Percentiles rank a stretch among this genome's conserved stretches.
phyloP scores from a whole-genome alignment of 495 filamentous ascomycete genomes.

The Lindgomyces ingoldianus region DNA sequence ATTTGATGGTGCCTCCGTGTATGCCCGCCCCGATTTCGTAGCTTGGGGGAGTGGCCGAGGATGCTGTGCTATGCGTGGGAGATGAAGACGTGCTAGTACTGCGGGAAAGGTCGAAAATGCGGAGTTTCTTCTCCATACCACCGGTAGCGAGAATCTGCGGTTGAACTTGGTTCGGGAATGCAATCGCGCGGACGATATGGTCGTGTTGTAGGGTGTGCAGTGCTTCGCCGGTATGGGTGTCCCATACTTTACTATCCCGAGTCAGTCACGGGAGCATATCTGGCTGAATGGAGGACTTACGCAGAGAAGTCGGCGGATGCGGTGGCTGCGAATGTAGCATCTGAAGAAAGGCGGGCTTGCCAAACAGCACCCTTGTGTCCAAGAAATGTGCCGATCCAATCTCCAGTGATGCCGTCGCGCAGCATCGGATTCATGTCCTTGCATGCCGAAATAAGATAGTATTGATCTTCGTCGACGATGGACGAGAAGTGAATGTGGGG shows the following conservation, averaged over 20 bases:
- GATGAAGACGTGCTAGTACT: slow-evolving; percentile 51
- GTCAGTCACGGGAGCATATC: slow-evolving; percentile 14
- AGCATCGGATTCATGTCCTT: slow-evolving; percentile 98
- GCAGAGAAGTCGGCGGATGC: slow-evolving; percentile 96
- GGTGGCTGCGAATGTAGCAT: slow-evolving; percentile 85
- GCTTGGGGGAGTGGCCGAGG: slow-evolving; percentile 25
- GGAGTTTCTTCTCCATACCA: slow-evolving; percentile 92
- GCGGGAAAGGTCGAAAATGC: slow-evolving; percentile 80
- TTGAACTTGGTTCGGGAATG: slow-evolving; percentile 74
- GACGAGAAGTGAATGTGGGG: slow-evolving; percentile 93
- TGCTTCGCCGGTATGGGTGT: slow-evolving; percentile 90
- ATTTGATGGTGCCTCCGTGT: slow-evolving; percentile 87
- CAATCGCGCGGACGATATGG: slow-evolving; percentile 91
- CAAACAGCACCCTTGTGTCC: slow-evolving; percentile 98
- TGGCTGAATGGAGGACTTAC: slow-evolving; percentile 52
- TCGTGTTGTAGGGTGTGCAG: slow-evolving; percentile 84
- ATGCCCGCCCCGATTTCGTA: slow-evolving; percentile 85
- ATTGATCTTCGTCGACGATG: slow-evolving; percentile 79
- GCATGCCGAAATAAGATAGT: slow-evolving; percentile 96
- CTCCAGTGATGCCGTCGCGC: slow-evolving; percentile 91
- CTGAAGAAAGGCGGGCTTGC: slow-evolving; percentile 86
- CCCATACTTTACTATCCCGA: slow-evolving; percentile 79
- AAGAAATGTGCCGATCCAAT: slow-evolving; percentile 97
- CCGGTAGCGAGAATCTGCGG: slow-evolving; percentile 85
- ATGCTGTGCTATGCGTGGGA: slow-evolving; percentile 35